Evolutionary conservation across 2,329 filamentous ascomycete genomes (phyloP).

Genomic region (Xylaria sp.): DNA sequence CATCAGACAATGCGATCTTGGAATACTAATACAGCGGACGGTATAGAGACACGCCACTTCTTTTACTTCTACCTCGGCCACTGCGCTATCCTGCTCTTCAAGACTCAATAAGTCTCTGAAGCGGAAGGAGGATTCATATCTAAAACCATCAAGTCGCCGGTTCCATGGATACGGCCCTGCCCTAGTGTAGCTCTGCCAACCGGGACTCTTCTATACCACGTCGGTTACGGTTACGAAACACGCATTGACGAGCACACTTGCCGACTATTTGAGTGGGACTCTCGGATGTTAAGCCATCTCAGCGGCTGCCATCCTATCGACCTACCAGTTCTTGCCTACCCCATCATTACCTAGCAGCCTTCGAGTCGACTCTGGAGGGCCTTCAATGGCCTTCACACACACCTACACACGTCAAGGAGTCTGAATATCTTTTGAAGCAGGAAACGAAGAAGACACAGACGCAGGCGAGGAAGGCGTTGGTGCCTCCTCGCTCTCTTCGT

Average conservation of each 20-base stretch:
- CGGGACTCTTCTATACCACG: neutral
- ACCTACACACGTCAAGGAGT: neutral
- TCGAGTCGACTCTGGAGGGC: slow-evolving; percentile 3
- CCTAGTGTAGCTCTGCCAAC: neutral
- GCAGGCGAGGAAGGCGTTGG: neutral
- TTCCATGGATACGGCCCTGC: slow-evolving; percentile 3
- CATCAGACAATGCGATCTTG: neutral
- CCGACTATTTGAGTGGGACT: neutral
- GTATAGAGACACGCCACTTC: slow-evolving; percentile 98
- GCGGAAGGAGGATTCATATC: neutral
- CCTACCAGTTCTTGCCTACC: neutral
- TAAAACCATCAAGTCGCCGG: slow-evolving; percentile 1
- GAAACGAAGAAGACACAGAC: slow-evolving; percentile 3
- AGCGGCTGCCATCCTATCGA: neutral
- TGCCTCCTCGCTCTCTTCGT: neutral
- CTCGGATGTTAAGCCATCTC: neutral
- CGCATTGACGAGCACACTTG: no score
- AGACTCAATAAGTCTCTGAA: slow-evolving; percentile 68
- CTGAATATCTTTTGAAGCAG: neutral
- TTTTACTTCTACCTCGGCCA: slow-evolving; percentile 99
- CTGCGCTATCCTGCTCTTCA: slow-evolving; percentile 97
- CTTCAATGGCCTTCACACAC: neutral
- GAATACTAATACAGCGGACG: slow-evolving; percentile 11
- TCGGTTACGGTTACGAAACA: slow-evolving; percentile 4
- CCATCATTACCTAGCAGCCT: neutral